Percentiles rank a stretch among this genome's conserved stretches.
Conservation (phyloP, 2,329 filamentous ascomycete species). For the Diplocarpon mali region DNA sequence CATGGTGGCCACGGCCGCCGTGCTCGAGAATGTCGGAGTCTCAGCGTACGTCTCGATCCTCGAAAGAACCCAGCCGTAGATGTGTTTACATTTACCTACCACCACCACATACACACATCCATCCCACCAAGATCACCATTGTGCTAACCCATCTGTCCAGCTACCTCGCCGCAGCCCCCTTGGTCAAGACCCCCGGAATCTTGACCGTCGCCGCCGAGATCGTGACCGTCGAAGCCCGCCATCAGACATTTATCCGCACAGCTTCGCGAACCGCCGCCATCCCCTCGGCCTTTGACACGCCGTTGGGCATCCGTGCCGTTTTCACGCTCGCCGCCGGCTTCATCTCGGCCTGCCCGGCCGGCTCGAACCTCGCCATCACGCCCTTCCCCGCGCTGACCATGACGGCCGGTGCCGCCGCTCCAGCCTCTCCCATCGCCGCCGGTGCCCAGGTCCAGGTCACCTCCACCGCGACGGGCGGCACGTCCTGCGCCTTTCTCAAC, state of each 20-base stretch:
- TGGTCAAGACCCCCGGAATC: constrained; percentile 47
- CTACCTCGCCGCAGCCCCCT: constrained; percentile 56
- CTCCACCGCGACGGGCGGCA: constrained; percentile 40
- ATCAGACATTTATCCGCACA: constrained; percentile 61
- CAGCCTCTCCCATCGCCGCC: constrained; percentile 30
- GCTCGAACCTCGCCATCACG: constrained; percentile 51
- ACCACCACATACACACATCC: constrained; percentile 4
- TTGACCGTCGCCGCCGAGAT: constrained; percentile 59
- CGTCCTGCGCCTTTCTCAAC: constrained; percentile 57
- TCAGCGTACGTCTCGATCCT: constrained; percentile 42
- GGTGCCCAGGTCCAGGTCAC: constrained; percentile 38
- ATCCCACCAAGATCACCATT: too few species aligned
- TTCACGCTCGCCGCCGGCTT: constrained; percentile 66
- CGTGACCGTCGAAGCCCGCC: constrained; percentile 61
- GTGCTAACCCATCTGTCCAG: constrained; percentile 9
- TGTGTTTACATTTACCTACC: neutral
- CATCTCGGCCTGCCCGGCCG: constrained; percentile 58
- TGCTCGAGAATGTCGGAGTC: constrained; percentile 64
- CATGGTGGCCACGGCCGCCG: constrained; percentile 59
- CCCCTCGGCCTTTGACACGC: constrained; percentile 58
- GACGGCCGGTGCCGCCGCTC: constrained; percentile 32
- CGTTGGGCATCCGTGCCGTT: constrained; percentile 56
- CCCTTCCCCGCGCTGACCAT: constrained; percentile 50
- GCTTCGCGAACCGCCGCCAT: constrained; percentile 47
- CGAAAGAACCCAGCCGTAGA: too few species aligned